phyloP scores from a whole-genome alignment of 139 green algal species.

The Chlorella sorokiniana region DNA sequence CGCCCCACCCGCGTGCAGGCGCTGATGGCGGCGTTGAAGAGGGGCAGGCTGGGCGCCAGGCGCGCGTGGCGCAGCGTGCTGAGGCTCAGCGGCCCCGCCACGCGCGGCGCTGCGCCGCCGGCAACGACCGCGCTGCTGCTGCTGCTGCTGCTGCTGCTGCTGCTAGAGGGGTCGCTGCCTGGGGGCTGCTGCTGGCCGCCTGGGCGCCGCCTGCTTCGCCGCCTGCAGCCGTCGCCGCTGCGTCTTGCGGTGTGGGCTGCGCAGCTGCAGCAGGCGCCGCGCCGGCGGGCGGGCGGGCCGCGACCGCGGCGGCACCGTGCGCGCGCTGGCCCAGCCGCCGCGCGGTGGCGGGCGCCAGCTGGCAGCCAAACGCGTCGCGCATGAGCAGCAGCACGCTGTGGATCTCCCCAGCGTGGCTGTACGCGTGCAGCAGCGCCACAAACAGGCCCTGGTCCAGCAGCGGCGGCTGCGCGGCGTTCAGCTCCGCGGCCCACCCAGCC shows the following conservation, averaged over 20 bases:
- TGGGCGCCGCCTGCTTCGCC: neutral
- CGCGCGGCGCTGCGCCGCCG: neutral
- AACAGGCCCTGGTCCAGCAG: slow-evolving; percentile 2
- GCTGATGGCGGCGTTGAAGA: slow-evolving; percentile 24
- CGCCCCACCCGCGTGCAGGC: slow-evolving; percentile 28
- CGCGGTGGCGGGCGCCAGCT: neutral
- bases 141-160: slow-evolving; percentile 1
- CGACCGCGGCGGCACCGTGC: neutral
- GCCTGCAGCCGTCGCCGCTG: neutral
- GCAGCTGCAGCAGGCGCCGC: neutral
- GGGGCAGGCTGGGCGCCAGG: slow-evolving; percentile 2
- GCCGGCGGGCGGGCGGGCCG: neutral
- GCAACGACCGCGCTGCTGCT: neutral
- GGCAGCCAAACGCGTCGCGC: slow-evolving; percentile 1
- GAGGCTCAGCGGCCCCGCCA: neutral
- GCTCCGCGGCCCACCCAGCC: neutral
- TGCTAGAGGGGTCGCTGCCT: neutral
- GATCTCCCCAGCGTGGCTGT: slow-evolving; percentile 5
- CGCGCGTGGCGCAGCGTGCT: neutral
- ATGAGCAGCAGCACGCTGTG: slow-evolving; percentile 11
- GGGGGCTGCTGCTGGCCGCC: neutral
- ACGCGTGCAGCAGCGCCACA: neutral
- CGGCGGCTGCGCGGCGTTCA: neutral
- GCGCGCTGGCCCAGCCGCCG: neutral
- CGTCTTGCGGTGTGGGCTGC: neutral